These are phyloP conservation scores for Chrysosporium keratinophilum DNA, from an alignment of 2,329 filamentous ascomycete genomes.

Conservation along the genomic window DNA sequence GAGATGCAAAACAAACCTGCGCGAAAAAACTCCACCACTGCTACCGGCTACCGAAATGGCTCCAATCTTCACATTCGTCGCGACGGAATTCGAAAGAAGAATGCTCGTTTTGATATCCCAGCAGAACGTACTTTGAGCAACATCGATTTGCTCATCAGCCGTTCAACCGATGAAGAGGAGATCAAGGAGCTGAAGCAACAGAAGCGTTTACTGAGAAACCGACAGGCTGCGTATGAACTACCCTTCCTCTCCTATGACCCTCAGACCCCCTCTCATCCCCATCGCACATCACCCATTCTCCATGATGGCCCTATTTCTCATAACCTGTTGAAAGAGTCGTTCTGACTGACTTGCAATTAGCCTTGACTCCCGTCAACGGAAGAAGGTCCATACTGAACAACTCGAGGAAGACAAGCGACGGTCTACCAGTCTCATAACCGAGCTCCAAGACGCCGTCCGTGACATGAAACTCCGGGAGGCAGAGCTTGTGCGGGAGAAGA, in stretches of 20 bases:
- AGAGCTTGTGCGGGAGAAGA: slow-evolving; percentile 44
- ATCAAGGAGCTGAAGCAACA: slow-evolving; percentile 98
- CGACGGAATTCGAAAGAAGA: slow-evolving; percentile 97
- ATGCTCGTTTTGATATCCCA: slow-evolving; percentile 93
- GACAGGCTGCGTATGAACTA: slow-evolving; percentile 80
- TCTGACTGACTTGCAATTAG: slow-evolving; percentile 37
- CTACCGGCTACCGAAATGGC: slow-evolving; percentile 56
- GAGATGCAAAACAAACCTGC: slow-evolving; percentile 45
- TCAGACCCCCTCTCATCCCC: neutral
- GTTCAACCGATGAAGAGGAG: slow-evolving; percentile 71
- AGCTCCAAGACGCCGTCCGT: slow-evolving; percentile 67
- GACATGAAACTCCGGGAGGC: slow-evolving; percentile 54
- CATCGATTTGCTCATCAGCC: slow-evolving; percentile 84
- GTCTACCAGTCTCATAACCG: slow-evolving; percentile 63
- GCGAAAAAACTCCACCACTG: slow-evolving; percentile 49
- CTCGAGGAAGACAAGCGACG: slow-evolving; percentile 96
- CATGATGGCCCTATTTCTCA: neutral
- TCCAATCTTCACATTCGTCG: slow-evolving; percentile 64
- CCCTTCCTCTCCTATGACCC: slow-evolving; percentile 18
- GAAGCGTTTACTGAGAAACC: slow-evolving; percentile 86
- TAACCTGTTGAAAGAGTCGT: neutral
- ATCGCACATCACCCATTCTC: neutral
- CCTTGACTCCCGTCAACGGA: slow-evolving; percentile 90
- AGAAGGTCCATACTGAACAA: slow-evolving; percentile 96
- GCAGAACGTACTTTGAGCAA: slow-evolving; percentile 85